phyloP scores from a whole-genome alignment of 495 filamentous ascomycete genomes.

The Penicillium pulvis region DNA sequence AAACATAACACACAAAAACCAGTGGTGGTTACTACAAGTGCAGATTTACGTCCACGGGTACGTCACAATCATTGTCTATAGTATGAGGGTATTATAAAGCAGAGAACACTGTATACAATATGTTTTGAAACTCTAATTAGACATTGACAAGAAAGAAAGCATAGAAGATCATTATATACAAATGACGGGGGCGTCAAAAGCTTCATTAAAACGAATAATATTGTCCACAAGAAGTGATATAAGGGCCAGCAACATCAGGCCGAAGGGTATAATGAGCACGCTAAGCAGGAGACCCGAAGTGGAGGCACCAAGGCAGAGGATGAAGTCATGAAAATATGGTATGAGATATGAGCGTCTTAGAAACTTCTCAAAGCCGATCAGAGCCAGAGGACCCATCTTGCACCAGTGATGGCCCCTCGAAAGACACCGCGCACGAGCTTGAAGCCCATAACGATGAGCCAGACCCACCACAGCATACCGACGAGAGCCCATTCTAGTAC shows the following conservation, averaged over 20 bases:
- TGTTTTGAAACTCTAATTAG: neutral
- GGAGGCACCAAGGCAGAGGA: neutral
- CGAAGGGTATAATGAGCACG: slow-evolving; percentile 3
- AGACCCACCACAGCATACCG: slow-evolving; percentile 81
- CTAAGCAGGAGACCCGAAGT: neutral
- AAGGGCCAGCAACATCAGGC: neutral
- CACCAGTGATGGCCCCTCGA: slow-evolving; percentile 55
- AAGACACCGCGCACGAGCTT: slow-evolving; percentile 62
- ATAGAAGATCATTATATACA: neutral
- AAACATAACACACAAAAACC: no score
- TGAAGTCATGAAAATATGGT: neutral
- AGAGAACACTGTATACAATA: neutral
- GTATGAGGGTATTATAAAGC: neutral
- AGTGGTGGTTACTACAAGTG: no score
- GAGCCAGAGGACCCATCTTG: slow-evolving; percentile 81
- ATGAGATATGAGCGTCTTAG: neutral
- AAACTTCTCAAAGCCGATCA: slow-evolving; percentile 13
- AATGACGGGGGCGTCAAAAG: neutral
- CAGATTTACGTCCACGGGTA: no score
- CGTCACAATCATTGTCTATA: no score
- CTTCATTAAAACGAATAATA: neutral
- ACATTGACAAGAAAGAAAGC: neutral
- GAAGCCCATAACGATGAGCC: slow-evolving; percentile 74
- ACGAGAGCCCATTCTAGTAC: slow-evolving; percentile 79
- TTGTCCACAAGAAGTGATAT: neutral